These are phyloP conservation scores for Colletotrichum musicola DNA, from an alignment of 2,329 filamentous ascomycete genomes.

Conservation along the genomic window DNA sequence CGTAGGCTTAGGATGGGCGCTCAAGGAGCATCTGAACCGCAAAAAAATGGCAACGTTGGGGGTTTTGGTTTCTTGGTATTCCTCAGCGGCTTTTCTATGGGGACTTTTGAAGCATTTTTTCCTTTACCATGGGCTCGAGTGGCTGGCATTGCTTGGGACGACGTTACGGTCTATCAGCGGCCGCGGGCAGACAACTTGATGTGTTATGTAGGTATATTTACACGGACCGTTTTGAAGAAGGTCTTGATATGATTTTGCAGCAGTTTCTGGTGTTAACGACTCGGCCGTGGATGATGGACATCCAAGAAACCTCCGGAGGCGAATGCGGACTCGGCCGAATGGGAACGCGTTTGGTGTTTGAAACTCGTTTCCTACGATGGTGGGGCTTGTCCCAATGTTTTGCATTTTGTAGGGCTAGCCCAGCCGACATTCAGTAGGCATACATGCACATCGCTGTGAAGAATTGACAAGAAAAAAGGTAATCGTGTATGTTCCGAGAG, in stretches of 20 bases:
- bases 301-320: neutral
- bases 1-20: slow-evolving; percentile 7
- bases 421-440: too few relatives aligned
- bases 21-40: neutral
- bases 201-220: neutral
- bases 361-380: neutral
- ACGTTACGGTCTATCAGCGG: too few relatives aligned
- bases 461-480: neutral
- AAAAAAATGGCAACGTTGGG: neutral
- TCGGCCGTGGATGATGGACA: neutral
- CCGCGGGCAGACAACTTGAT: neutral
- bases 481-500: neutral
- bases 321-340: slow-evolving; percentile 3
- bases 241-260: too few relatives aligned
- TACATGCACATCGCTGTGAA: neutral
- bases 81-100: neutral
- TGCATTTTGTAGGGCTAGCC: too few relatives aligned
- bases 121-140: too few relatives aligned
- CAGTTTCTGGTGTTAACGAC: too few relatives aligned
- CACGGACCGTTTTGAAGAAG: too few relatives aligned
- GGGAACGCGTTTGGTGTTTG: neutral
- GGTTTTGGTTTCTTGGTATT: neutral
- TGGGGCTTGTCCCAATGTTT: too few relatives aligned
- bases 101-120: slow-evolving; percentile 4
- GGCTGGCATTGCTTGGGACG: neutral